phyloP scores from a whole-genome alignment of 2,329 filamentous ascomycete genomes.

The Venturiaceae sp. region DNA sequence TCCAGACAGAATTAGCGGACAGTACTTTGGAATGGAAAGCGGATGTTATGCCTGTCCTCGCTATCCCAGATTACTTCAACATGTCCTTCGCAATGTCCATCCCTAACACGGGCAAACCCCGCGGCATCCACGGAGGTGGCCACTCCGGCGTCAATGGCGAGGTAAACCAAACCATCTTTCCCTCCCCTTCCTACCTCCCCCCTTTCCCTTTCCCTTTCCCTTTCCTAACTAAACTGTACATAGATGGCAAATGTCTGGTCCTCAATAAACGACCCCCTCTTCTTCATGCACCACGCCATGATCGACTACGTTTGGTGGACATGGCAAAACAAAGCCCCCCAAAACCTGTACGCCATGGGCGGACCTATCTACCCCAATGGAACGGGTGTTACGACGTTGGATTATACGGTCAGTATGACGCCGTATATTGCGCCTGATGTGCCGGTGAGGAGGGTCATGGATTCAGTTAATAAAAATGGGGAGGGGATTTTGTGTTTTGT shows the following conservation, averaged over 20 bases:
- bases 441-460: not conserved
- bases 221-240: constrained; percentile 16
- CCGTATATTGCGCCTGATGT: not conserved
- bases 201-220: constrained; percentile 9
- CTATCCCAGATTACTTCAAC: not conserved
- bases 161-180: too few species aligned
- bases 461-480: not conserved
- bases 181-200: too few species aligned
- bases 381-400: not conserved
- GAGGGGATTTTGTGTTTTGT: constrained; percentile 1
- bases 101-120: not conserved
- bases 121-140: not conserved
- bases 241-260: constrained; percentile 24
- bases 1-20: not conserved
- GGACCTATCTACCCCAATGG: constrained; percentile 24
- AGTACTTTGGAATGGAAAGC: not conserved
- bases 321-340: constrained; percentile 38
- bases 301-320: constrained; percentile 41
- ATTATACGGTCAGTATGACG: not conserved
- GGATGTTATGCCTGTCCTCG: not conserved
- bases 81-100: not conserved
- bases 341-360: constrained; percentile 25
- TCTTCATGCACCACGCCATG: constrained; percentile 39
- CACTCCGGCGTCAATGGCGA: not conserved
- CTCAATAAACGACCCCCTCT: constrained; percentile 24